Conservation (phyloP, 1,284 basidiomycete genomes). For the Ustilago nuda region DNA sequence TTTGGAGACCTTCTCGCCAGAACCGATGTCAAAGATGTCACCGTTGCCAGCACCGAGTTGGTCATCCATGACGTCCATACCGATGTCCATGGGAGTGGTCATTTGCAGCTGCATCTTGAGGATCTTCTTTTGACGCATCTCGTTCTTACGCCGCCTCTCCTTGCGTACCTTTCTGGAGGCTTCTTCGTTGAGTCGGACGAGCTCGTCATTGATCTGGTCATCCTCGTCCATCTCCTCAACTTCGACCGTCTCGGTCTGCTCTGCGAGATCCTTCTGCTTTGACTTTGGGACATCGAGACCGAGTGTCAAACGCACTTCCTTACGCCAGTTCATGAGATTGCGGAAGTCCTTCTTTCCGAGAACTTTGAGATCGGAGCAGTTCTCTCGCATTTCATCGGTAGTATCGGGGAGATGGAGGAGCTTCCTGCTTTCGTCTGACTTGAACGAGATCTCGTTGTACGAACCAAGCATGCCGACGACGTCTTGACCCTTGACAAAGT, state of each 20-base stretch:
- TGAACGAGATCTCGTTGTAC: conserved; percentile 85
- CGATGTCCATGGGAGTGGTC: conserved; percentile 95
- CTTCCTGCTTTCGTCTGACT: conserved; percentile 77
- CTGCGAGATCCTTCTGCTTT: conserved; percentile 45
- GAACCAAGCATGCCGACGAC: conserved; percentile 81
- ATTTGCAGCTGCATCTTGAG: conserved; percentile 97
- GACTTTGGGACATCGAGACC: conserved; percentile 55
- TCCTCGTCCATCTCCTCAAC: conserved; percentile 74
- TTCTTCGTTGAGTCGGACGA: conserved; percentile 85
- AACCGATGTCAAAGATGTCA: conserved; percentile 62
- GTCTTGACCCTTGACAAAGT: conserved; percentile 77
- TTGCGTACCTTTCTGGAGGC: conserved; percentile 80
- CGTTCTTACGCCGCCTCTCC: conserved; percentile 87
- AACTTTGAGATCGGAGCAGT: conserved; percentile 93
- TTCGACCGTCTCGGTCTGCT: conserved; percentile 71
- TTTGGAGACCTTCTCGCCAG: conserved; percentile 40
- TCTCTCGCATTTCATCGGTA: conserved; percentile 82
- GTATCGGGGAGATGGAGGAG: conserved; percentile 73
- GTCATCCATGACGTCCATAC: conserved; percentile 76
- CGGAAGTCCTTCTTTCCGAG: conserved; percentile 98
- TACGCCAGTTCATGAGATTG: conserved; percentile 84
- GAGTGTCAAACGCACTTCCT: conserved; percentile 78
- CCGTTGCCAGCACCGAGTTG: conserved; percentile 56
- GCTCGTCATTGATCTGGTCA: conserved; percentile 78
- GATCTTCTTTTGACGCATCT: conserved; percentile 85